A percentile compares a stretch with the other conserved stretches of the same genome.
phyloP scores from a whole-genome alignment of 495 filamentous ascomycete species.

The Rostrohypoxylon terebratum region DNA sequence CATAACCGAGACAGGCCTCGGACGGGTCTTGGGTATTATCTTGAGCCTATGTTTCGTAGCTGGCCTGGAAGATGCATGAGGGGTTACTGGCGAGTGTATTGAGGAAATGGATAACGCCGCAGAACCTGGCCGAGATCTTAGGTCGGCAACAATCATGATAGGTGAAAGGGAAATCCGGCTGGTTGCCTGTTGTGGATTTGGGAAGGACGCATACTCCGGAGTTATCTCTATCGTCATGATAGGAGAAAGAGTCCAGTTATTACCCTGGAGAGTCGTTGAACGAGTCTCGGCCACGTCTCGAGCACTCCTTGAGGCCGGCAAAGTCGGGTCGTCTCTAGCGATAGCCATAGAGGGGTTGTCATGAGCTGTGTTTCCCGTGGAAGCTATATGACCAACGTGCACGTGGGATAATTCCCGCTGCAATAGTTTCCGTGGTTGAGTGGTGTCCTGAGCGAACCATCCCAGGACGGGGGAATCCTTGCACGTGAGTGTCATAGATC shows the following conservation, averaged over 20 bases:
- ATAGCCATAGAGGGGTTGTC: not conserved
- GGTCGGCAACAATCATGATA: slow-evolving; percentile 43
- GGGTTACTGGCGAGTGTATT: not conserved
- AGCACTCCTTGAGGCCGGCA: not conserved
- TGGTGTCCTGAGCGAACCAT: slow-evolving; percentile 16
- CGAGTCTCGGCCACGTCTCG: not conserved
- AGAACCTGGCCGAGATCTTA: slow-evolving; percentile 28
- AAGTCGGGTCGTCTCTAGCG: no score
- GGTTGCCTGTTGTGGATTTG: not conserved
- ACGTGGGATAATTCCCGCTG: not conserved
- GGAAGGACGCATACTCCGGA: not conserved
- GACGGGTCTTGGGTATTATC: slow-evolving; percentile 35
- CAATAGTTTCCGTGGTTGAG: slow-evolving; percentile 1
- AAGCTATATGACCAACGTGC: not conserved
- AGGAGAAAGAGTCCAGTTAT: slow-evolving; percentile 5
- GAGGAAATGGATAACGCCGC: not conserved
- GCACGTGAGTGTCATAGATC: not conserved
- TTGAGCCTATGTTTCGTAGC: slow-evolving; percentile 26
- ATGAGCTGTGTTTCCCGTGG: not conserved
- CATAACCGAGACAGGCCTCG: slow-evolving; percentile 30
- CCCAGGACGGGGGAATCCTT: slow-evolving; percentile 41
- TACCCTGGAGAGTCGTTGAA: not conserved
- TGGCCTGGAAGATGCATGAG: not conserved
- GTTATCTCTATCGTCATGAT: slow-evolving; percentile 15
- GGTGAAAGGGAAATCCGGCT: slow-evolving; percentile 28